phyloP scores from a whole-genome alignment of 2,329 filamentous ascomycete genomes.

The Hymenoscyphus occultus region DNA sequence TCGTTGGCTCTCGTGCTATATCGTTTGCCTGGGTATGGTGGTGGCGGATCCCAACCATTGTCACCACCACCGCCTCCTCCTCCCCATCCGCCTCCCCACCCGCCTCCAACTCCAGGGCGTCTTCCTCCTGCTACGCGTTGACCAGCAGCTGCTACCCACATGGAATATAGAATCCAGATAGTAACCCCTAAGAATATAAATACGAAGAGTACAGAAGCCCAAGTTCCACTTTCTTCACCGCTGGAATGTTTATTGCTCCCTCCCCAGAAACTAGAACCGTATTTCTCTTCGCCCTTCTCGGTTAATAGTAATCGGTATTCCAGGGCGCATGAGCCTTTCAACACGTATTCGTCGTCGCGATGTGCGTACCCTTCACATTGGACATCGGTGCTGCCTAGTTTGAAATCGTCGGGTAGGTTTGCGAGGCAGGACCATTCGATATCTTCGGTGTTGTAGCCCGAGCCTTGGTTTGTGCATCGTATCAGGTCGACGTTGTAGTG shows the following conservation, averaged over 20 bases:
- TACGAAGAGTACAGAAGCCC: conserved; percentile 52
- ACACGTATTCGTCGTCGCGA: conserved; percentile 76
- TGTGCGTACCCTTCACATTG: conserved; percentile 84
- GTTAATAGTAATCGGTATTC: conserved; percentile 83
- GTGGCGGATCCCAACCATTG: conserved; percentile 30
- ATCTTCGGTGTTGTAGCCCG: conserved; percentile 74
- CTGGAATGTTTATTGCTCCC: conserved; percentile 23
- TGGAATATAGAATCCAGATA: conserved; percentile 60
- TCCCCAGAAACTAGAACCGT: conserved; percentile 42
- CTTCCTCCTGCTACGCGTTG: conserved; percentile 25
- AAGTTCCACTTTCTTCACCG: conserved; percentile 32
- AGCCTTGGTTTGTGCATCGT: conserved; percentile 85
- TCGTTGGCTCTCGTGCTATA: conserved; percentile 35
- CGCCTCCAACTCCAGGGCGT: conserved; percentile 39
- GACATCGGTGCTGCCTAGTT: conserved; percentile 82
- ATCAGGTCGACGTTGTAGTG: conserved; percentile 71
- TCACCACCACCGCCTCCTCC: conserved; percentile 37
- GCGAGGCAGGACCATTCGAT: conserved; percentile 87
- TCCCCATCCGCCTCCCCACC: conserved; percentile 42
- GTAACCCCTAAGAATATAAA: conserved; percentile 59
- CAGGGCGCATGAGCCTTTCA: conserved; percentile 89
- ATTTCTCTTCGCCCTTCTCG: conserved; percentile 67
- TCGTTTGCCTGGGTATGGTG: conserved; percentile 34
- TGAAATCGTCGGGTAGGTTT: conserved; percentile 56
- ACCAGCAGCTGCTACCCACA: conserved; percentile 37